Conservation (phyloP, 2,329 filamentous ascomycete species). For the Microdochium bolleyi region DNA sequence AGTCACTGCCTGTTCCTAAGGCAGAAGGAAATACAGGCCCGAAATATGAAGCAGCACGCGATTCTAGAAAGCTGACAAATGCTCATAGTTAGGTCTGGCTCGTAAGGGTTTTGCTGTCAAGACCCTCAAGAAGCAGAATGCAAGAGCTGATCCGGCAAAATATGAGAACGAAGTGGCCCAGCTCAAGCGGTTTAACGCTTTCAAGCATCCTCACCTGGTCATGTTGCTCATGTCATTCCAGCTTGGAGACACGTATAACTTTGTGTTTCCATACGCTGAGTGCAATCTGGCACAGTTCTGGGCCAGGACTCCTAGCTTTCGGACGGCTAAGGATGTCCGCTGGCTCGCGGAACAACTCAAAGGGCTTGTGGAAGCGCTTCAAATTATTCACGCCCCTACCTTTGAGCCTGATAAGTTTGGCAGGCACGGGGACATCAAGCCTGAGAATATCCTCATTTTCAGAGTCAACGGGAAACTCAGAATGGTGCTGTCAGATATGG, state of each 20-base stretch:
- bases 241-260: slow-evolving; percentile 6
- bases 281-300: slow-evolving; percentile 13
- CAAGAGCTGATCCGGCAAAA: not conserved
- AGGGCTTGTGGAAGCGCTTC: slow-evolving; percentile 4
- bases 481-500: slow-evolving; percentile 8
- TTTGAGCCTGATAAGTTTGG: slow-evolving; percentile 6
- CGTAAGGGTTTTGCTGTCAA: not conserved
- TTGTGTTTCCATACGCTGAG: slow-evolving; percentile 18
- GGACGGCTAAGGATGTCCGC: not conserved
- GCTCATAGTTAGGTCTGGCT: not conserved
- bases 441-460: slow-evolving; percentile 10
- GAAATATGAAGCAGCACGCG: too few relatives aligned
- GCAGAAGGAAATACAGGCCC: too few relatives aligned
- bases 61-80: too few relatives aligned
- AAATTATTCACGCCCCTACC: slow-evolving; percentile 7
- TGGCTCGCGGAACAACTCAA: slow-evolving; percentile 5
- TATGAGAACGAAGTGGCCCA: slow-evolving; percentile 4
- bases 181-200: slow-evolving; percentile 4
- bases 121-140: not conserved
- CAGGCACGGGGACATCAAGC: slow-evolving; percentile 18
- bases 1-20: not conserved
- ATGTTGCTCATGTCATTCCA: slow-evolving; percentile 11
- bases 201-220: slow-evolving; percentile 12
- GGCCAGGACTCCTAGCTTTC: not conserved
- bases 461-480: not conserved